Conservation (phyloP, 805 yeast genomes). For the Pichia scutulata region DNA sequence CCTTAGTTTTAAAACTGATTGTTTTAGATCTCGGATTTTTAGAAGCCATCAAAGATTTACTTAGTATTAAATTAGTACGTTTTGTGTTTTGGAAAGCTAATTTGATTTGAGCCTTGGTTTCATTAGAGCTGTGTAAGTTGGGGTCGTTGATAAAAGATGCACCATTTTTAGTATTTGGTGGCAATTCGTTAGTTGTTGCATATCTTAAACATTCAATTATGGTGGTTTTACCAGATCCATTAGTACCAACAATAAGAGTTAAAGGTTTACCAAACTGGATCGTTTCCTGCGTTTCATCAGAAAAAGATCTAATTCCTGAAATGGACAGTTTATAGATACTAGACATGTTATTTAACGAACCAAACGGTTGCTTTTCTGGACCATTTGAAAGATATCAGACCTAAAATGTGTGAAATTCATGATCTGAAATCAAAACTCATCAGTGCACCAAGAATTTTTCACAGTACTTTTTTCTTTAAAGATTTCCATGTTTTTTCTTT, state of each 20-base stretch:
- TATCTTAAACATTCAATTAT: slow-evolving; percentile 90
- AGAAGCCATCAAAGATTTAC: slow-evolving; percentile 73
- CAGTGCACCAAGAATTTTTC: background rate
- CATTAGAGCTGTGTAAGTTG: slow-evolving; percentile 61
- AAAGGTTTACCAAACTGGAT: slow-evolving; percentile 86
- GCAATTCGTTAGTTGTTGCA: slow-evolving; percentile 92
- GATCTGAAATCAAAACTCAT: background rate
- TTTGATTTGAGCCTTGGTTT: slow-evolving; percentile 84
- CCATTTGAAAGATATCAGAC: too few relatives aligned
- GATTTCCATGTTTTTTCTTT: background rate
- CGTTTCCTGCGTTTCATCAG: slow-evolving; percentile 74
- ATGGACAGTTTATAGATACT: slow-evolving; percentile 56
- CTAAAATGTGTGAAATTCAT: too few relatives aligned
- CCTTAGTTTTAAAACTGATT: slow-evolving; percentile 77
- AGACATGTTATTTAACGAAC: too few relatives aligned
- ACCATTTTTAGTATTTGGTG: slow-evolving; percentile 94
- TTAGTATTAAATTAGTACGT: slow-evolving; percentile 73
- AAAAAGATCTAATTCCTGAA: slow-evolving; percentile 87
- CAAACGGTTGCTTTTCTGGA: too few relatives aligned
- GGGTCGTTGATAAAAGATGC: slow-evolving; percentile 91
- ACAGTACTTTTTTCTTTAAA: background rate
- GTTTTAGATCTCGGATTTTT: slow-evolving; percentile 46
- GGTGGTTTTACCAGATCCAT: slow-evolving; percentile 96
- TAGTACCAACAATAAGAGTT: slow-evolving; percentile 90
- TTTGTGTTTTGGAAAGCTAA: slow-evolving; percentile 71